These are phyloP conservation scores for Aspergillus sclerotialis DNA, from an alignment of 2,329 filamentous ascomycete species.

Conservation along the genomic window DNA sequence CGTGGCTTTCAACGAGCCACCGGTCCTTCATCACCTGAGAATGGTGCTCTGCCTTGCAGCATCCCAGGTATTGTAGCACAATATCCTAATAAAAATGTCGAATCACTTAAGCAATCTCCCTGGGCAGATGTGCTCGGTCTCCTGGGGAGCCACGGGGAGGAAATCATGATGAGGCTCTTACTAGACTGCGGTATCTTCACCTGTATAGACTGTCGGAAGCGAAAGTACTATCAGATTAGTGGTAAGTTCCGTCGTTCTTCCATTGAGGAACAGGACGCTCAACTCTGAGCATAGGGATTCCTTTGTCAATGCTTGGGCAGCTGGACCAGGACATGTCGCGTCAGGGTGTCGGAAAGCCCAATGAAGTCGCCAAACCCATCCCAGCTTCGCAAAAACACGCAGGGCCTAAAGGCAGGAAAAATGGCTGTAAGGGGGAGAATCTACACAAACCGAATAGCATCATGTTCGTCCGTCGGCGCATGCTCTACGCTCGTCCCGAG, in stretches of 20 bases:
- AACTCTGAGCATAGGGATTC: constrained; percentile 20
- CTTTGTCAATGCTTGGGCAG: constrained; percentile 23
- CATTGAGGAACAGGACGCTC: too few species aligned
- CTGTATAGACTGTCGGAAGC: constrained; percentile 50
- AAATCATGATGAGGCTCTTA: constrained; percentile 70
- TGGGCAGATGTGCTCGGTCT: constrained; percentile 72
- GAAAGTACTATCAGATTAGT: constrained; percentile 71
- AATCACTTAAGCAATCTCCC: constrained; percentile 58
- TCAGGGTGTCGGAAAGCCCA: not conserved
- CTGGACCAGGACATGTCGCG: constrained; percentile 5
- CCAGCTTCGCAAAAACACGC: not conserved
- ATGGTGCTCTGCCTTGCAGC: constrained; percentile 29
- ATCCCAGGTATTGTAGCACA: constrained; percentile 61
- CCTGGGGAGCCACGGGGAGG: constrained; percentile 67
- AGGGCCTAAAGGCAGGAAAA: not conserved
- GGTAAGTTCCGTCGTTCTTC: constrained; percentile 55
- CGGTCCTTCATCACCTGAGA: constrained; percentile 19
- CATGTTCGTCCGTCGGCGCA: constrained; percentile 69
- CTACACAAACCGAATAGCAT: constrained; percentile 50
- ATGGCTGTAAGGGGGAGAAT: constrained; percentile 1
- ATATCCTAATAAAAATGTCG: constrained; percentile 64
- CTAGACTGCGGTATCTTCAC: constrained; percentile 71
- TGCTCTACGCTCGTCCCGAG: constrained; percentile 73
- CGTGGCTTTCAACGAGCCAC: constrained; percentile 64
- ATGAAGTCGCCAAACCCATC: not conserved